Evolutionary conservation across 2,329 filamentous ascomycete genomes (phyloP), one percentile per base, ranked within the genome.

Genomic region (Hypomyces perniciosus): DNA sequence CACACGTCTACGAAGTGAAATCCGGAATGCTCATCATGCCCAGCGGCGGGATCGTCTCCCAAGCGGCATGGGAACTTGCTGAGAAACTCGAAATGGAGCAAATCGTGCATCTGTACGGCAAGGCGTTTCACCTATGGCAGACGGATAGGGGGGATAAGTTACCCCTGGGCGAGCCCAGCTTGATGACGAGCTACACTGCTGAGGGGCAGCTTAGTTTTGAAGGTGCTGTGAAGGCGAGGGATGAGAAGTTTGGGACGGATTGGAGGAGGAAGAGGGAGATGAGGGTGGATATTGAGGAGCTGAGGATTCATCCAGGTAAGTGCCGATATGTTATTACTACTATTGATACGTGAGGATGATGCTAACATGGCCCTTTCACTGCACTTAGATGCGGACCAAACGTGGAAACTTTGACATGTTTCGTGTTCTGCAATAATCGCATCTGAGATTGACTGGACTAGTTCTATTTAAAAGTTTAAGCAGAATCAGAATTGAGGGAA

Each of bases 111-210:
- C 65, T 93, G 3, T 95, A 95, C 62, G 90, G 90, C 8, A 95
- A 95, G 65, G 81, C 85, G 1, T 93, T 86, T 66, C 89, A 95
- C 65, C 74, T 93, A 39, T 95, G 90, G 90, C 88, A 95, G 75
- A 81, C 85, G 12, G 89, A 95, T 68, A 73, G 79, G 5, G 88
- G 88, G 0, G 81, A 92, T 61, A 62, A 63, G 53, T 54, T 81
- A 30, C 78, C 78, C 0, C 57, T 81, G 3, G 78, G 78, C 0
- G 68, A 72, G 56, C 78, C 78, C 7, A 70, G 75, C 59, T 65
- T 81, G 6, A 80, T 80, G 78, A 78, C 72, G 8, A 79, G 76
- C 59, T 76, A 73, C 53, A 78, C 74, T 3, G 68, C 62, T 1
- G 67, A 72, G n/a, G 71, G 70, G 0, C 77, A 80, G 59, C 62